Percentiles rank a stretch among this genome's conserved stretches.
phyloP scores from a whole-genome alignment of 768 basidiomycete genomes.

The Suillus alpinus region DNA sequence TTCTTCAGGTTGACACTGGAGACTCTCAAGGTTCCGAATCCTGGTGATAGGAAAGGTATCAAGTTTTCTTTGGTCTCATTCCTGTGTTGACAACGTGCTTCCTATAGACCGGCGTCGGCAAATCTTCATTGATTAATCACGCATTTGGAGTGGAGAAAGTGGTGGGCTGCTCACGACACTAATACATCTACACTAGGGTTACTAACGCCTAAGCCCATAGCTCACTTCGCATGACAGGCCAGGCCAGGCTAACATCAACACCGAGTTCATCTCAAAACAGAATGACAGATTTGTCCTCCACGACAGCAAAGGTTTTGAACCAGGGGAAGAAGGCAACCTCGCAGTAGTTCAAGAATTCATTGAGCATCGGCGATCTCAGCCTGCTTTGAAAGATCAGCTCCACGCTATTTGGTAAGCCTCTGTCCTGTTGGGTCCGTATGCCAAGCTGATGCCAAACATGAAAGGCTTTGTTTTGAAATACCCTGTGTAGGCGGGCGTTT shows the following conservation, averaged over 20 bases:
- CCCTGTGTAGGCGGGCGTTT: background rate
- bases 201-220: background rate
- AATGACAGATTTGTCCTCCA: constrained; percentile 14
- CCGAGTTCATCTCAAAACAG: constrained; percentile 10
- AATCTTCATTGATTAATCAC: constrained; percentile 3
- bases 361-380: background rate
- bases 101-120: constrained; percentile 6
- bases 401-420: constrained; percentile 14
- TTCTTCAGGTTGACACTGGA: background rate
- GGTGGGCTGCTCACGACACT: background rate
- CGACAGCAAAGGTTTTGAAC: constrained; percentile 16
- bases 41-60: constrained; percentile 7
- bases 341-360: constrained; percentile 9
- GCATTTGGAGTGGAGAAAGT: constrained; percentile 1
- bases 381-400: constrained; percentile 8
- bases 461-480: constrained; percentile 3
- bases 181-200: background rate
- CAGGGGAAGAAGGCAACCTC: constrained; percentile 5
- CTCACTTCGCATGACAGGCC: background rate
- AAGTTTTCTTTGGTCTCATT: no score
- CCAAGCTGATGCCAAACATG: background rate
- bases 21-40: constrained; percentile 2
- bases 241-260: constrained; percentile 13
- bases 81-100: background rate
- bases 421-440: background rate